Conservation (phyloP, 441 rosid species). For the Daphne laureola region DNA sequence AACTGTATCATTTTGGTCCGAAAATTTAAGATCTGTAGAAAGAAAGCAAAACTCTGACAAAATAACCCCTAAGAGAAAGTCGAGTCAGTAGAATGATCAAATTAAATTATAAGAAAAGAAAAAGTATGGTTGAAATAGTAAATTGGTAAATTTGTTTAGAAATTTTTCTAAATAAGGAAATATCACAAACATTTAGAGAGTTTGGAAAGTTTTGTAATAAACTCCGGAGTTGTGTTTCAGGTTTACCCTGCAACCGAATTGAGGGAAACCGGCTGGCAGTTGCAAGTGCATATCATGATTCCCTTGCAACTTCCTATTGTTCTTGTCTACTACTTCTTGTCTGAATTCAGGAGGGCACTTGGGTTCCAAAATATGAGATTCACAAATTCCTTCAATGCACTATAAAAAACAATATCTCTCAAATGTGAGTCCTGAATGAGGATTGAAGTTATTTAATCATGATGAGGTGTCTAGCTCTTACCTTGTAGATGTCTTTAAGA, state of each 20-base stretch:
- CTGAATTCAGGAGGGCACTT: constrained; percentile 4
- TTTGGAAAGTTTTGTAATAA: background rate
- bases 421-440: background rate
- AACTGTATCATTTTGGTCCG: too few species aligned
- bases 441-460: background rate
- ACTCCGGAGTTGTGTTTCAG: background rate
- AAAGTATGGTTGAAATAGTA: too few species aligned
- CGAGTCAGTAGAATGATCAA: too few species aligned
- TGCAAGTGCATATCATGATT: background rate
- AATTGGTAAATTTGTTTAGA: too few species aligned
- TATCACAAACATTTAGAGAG: too few species aligned
- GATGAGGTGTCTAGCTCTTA: background rate
- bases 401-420: constrained; percentile 6
- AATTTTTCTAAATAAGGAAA: too few species aligned
- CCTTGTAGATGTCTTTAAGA: constrained; percentile 18
- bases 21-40: too few species aligned
- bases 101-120: too few species aligned
- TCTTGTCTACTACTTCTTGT: background rate
- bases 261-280: constrained; percentile 7
- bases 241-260: constrained; percentile 21
- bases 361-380: constrained; percentile 20
- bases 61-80: too few species aligned
- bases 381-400: constrained; percentile 12
- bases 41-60: too few species aligned
- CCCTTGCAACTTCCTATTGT: constrained; percentile 11